These are phyloP conservation scores for Corniculantispora saksenae DNA, from an alignment of 2,329 filamentous ascomycete species.

Conservation along the genomic window DNA sequence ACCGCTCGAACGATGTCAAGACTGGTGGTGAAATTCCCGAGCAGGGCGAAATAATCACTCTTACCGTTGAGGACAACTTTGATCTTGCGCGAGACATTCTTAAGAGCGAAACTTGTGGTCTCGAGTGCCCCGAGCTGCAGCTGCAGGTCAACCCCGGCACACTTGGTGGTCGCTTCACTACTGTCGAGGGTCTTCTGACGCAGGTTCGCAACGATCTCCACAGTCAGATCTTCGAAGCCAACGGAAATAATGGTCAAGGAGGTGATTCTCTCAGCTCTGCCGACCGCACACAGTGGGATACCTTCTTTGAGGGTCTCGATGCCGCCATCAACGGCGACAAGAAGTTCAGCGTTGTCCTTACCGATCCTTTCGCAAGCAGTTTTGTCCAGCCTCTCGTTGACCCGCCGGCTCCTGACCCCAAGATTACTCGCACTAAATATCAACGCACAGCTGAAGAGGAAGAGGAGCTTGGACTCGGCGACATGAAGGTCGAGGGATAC, in stretches of 20 bases:
- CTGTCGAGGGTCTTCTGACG: constrained; percentile 88
- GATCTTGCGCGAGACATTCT: constrained; percentile 92
- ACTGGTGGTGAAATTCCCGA: constrained; percentile 91
- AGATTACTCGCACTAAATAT: constrained; percentile 81
- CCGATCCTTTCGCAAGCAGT: constrained; percentile 87
- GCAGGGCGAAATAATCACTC: constrained; percentile 78
- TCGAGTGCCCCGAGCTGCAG: constrained; percentile 83
- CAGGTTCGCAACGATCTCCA: constrained; percentile 90
- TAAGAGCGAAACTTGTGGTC: constrained; percentile 88
- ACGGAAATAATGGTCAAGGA: constrained; percentile 54
- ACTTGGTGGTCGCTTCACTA: constrained; percentile 93
- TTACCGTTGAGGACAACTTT: constrained; percentile 66
- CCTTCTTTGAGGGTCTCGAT: constrained; percentile 78
- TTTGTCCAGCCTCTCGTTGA: constrained; percentile 91
- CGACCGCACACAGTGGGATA: constrained; percentile 72
- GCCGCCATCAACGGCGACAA: constrained; percentile 77
- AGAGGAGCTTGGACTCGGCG: constrained; percentile 84
- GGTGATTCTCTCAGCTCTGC: constrained; percentile 74
- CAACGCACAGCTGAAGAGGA: constrained; percentile 87
- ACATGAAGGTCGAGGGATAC: constrained; percentile 93
- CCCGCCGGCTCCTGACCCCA: constrained; percentile 67
- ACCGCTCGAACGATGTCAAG: constrained; percentile 96
- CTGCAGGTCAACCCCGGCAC: constrained; percentile 91
- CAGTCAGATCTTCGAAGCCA: constrained; percentile 81
- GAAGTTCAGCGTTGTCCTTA: constrained; percentile 79